Evolutionary conservation across 768 basidiomycete genomes (phyloP), one percentile per base, ranked within the genome.

Genomic region (Imleria badia): DNA sequence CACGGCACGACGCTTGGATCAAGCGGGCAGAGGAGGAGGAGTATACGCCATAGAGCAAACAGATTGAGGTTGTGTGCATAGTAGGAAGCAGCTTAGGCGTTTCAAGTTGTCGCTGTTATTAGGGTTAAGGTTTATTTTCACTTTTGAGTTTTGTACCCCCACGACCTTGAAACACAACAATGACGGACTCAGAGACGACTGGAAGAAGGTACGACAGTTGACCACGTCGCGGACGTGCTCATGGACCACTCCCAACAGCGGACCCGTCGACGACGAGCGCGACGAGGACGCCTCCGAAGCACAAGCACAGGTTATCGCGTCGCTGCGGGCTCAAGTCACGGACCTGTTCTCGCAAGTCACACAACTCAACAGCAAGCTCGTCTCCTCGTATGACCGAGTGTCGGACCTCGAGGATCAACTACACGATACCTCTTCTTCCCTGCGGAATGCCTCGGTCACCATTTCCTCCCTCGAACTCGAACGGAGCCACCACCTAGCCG

Each of bases 371-470:
- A 75, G 78, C 72, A 98, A 98, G 69, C 88, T 99, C 45, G 93
- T 99, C 56, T 79, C 84, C 56, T 91, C 91, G 3, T 96, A 97
- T 71, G 91, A 95, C 69, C 83, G 91, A 30, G 84, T 96, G 30
- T 94, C 94, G 17, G 87, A 92, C 77, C 80, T 99, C 47, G 95
- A 98, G 68, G 96, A 98, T 67, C 81, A 90, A 53, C 73, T 95
- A 13, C 89, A 95, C 63, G 78, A 87, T 48, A 67, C 82, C 5
- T 80, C 82, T 10, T 77, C 82, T 23, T 78, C 82, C 34, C 66
- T 86, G 14, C 84, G 86, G 9, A 67, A 78, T 13, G 78, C 86
- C 2, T 79, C 83, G 13, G 73, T 88, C 65, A 82, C 86, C 56
- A 79, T 94, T 51, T 83, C 86, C 2, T 84, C 87, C 61, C 79